Percentiles rank a stretch among this genome's conserved stretches.
Conservation (phyloP, 2,329 filamentous ascomycete genomes). For the Cyclaneusma minus region DNA sequence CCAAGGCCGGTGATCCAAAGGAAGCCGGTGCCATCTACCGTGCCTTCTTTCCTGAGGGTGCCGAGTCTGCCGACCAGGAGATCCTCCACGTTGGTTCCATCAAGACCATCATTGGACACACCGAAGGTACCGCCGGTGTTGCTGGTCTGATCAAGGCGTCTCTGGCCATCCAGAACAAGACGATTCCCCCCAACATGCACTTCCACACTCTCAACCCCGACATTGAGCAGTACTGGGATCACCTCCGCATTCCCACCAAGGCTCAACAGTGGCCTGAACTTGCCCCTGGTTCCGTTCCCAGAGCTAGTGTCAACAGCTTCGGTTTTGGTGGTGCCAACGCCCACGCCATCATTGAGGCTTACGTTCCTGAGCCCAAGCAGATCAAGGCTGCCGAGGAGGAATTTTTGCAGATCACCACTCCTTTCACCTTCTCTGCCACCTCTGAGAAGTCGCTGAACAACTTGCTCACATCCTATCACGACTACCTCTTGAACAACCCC, state of each 20-base stretch:
- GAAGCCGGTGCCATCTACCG: constrained; percentile 4
- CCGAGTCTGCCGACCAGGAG: not conserved
- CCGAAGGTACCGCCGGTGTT: constrained; percentile 6
- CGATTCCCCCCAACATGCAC: constrained; percentile 8
- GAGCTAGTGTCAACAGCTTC: constrained; percentile 17
- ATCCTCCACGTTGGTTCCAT: constrained; percentile 6
- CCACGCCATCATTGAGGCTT: constrained; percentile 20
- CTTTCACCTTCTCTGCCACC: constrained; percentile 8
- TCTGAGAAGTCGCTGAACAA: constrained; percentile 5
- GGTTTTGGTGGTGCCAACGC: constrained; percentile 29
- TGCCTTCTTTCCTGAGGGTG: not conserved
- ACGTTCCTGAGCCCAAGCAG: not conserved
- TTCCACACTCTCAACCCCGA: constrained; percentile 21
- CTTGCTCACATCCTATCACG: not conserved
- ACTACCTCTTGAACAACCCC: constrained; percentile 2
- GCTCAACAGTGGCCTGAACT: constrained; percentile 8
- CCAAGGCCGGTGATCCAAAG: constrained; percentile 22
- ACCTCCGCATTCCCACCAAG: not conserved
- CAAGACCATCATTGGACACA: constrained; percentile 9
- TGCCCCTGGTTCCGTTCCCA: constrained; percentile 2
- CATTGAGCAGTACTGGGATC: constrained; percentile 10
- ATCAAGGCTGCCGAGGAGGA: not conserved
- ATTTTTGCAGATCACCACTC: constrained; percentile 1
- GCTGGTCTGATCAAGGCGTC: constrained; percentile 7
- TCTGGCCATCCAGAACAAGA: constrained; percentile 5